Conservation (phyloP, 176 grass and related monocot genomes). For the barley (Hordeum vulgare) region MorexV3_pseudomolecules_assembly NC_058519.1:520342109-520342608, state of each 20-base stretch:
- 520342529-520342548: background rate
- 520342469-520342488: background rate
- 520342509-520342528: background rate
- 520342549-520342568: too few relatives aligned
- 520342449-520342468: background rate
- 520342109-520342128: background rate
- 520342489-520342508: background rate
- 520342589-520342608: too few relatives aligned
- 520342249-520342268: background rate
- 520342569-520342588: too few relatives aligned
- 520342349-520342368: background rate
- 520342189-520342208: background rate
- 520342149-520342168: background rate
- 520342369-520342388: background rate
- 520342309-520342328: too few relatives aligned
- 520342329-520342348: too few relatives aligned
- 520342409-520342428: background rate
- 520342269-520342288: too few relatives aligned
- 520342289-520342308: too few relatives aligned
- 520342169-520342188: background rate
- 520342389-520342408: background rate
- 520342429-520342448: background rate
- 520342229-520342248: background rate
- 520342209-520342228: background rate
- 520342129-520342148: background rate